Evolutionary conservation across 1,139 yeast genomes (phyloP), one percentile per base, ranked within the genome.

Genomic region (Yamadazyma mexicana): DNA sequence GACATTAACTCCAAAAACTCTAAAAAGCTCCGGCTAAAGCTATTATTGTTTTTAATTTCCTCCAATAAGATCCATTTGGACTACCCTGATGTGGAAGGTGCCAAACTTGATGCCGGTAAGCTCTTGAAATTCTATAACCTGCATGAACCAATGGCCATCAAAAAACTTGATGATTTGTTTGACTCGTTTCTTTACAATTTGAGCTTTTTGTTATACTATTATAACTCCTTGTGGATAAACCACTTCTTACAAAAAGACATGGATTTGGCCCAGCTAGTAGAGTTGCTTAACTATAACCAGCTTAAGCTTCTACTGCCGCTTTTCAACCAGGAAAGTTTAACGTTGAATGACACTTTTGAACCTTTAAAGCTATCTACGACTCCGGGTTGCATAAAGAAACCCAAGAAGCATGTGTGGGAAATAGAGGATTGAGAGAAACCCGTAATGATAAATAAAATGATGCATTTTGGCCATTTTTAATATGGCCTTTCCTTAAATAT

Each of bases 131-230:
- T 36, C 36, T 48, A 45, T 30, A 47, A 48, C 23, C 8, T 22
- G 10, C 22, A 12, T 11, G 38, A 36, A 12, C 27, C 33, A 2
- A n/a, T 22, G 11, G 16, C 24, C 11, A 40, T 43, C 18, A 25
- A 25, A n/a, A 61, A 70, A 47, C 43, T 62, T 12, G 76, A 70
- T 47, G 76, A 70, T 50, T 58, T 70, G 48, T 54, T 68, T 11
- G 76, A 70, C 45, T 59, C 70, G 16, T 52, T 66, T 14, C 48
- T 70, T 27, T 70, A 70, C 43, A 64, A 58, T 38, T 38, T 66
- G 26, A 64, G 64, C n/a, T 51, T 59, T 2, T 49, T 60, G 16
- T 49, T 55, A 9, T 39, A 45, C 29, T 42, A 40, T 31, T 35
- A 39, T 12, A 49, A 49, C 32, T 39, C 40, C 16, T 31, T 49